Evolutionary conservation across 78 protist species (phyloP).

Genomic region (Salpingoeca rosetta): DNA sequence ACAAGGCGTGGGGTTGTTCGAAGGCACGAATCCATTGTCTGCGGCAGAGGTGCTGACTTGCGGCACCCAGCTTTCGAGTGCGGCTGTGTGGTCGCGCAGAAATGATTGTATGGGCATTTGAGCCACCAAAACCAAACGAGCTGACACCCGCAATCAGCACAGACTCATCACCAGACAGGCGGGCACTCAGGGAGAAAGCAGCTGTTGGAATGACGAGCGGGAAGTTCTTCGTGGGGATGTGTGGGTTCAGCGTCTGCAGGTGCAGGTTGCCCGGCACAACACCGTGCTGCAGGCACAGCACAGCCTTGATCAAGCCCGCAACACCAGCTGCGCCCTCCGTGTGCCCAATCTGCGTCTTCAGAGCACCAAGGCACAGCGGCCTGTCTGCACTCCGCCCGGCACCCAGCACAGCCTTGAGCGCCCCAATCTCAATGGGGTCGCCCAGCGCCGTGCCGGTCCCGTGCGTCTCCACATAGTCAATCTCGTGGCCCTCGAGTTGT

Average conservation of each 20-base stretch:
- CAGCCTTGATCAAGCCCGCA: background rate
- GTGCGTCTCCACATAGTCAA: slow-evolving; percentile 60
- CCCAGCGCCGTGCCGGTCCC: slow-evolving; percentile 81
- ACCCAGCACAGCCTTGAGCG: slow-evolving; percentile 29
- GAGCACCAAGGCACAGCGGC: background rate
- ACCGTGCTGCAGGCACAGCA: background rate
- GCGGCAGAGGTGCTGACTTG: too few species aligned
- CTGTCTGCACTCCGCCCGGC: background rate
- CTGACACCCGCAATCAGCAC: slow-evolving; percentile 10
- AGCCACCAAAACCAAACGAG: slow-evolving; percentile 44
- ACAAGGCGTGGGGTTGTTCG: too few species aligned
- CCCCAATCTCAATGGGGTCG: slow-evolving; percentile 36
- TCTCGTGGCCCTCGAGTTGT: background rate
- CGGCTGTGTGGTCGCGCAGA: too few species aligned
- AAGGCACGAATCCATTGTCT: too few species aligned
- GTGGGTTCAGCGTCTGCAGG: background rate
- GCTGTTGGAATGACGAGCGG: too few species aligned
- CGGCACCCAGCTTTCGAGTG: too few species aligned
- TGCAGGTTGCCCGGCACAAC: background rate
- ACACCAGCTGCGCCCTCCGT: slow-evolving; percentile 7
- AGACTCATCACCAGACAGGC: too few species aligned
- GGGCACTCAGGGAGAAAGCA: too few species aligned
- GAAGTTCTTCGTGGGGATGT: background rate
- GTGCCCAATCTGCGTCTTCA: slow-evolving; percentile 2
- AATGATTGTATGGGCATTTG: slow-evolving; percentile 38